A percentile compares a stretch with the other conserved stretches of the same genome.
These are phyloP conservation scores for Bremia lactucae DNA, from an alignment of 352 stramenopile species.

Conservation along the genomic window DNA sequence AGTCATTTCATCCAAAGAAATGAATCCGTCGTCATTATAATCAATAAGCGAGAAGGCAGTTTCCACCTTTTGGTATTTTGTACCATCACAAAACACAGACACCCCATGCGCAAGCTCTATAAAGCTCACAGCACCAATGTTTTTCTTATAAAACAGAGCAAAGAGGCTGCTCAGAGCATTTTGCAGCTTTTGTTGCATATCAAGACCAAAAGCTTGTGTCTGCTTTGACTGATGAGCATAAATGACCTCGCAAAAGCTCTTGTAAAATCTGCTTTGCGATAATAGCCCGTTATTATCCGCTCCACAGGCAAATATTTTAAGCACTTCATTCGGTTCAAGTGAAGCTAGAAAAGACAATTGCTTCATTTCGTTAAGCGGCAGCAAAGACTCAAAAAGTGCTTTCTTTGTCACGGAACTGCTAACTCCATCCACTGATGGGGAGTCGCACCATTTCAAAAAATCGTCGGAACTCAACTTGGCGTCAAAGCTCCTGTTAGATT, in stretches of 20 bases:
- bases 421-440: conserved; percentile 51
- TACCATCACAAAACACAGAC: conserved; percentile 74
- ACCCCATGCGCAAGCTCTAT: conserved; percentile 72
- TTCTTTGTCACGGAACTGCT: conserved; percentile 60
- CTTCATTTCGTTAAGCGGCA: conserved; percentile 75
- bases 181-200: conserved; percentile 37
- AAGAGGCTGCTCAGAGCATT: conserved; percentile 62
- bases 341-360: conserved; percentile 69
- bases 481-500: conserved; percentile 72
- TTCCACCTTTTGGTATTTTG: conserved; percentile 79
- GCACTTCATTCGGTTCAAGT: conserved; percentile 74
- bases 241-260: conserved; percentile 68
- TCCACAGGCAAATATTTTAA: conserved; percentile 77
- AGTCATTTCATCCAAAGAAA: conserved; percentile 81
- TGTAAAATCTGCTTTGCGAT: conserved; percentile 60
- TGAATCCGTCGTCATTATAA: conserved; percentile 83
- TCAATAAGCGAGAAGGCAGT: conserved; percentile 82
- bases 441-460: conserved; percentile 82
- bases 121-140: conserved; percentile 72
- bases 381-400: conserved; percentile 57
- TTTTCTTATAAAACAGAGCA: conserved; percentile 69
- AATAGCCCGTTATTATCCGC: conserved; percentile 63
- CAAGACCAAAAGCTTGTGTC: conserved; percentile 3
- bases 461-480: conserved; percentile 82
- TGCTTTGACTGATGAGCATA: conserved; percentile 20